Evolutionary conservation across 805 yeast genomes (phyloP).

Genomic region (Hanseniaspora osmophila): DNA sequence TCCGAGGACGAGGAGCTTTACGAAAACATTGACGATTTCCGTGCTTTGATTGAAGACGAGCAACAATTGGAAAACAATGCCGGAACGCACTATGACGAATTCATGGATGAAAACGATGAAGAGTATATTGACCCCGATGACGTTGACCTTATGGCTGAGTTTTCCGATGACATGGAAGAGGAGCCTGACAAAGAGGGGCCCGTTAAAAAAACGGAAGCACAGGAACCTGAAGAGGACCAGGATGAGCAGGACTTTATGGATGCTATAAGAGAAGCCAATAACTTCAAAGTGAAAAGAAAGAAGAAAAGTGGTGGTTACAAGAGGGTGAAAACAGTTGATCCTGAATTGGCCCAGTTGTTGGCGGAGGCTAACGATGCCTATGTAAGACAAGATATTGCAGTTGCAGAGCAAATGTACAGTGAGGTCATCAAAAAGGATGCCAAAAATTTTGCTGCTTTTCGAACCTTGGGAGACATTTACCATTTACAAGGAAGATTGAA

Average conservation of each 20-base stretch:
- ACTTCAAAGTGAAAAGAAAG: slow-evolving; percentile 36
- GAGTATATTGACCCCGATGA: slow-evolving; percentile 15
- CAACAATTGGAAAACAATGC: slow-evolving; percentile 7
- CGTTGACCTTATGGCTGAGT: slow-evolving; percentile 25
- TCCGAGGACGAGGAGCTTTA: slow-evolving; percentile 18
- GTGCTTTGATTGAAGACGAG: slow-evolving; percentile 10
- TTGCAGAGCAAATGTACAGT: slow-evolving; percentile 44
- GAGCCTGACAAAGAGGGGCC: slow-evolving; percentile 15
- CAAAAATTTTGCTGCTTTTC: slow-evolving; percentile 69
- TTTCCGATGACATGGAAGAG: slow-evolving; percentile 20
- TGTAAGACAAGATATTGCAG: slow-evolving; percentile 45
- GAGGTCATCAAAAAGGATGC: slow-evolving; percentile 70
- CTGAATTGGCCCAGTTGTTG: slow-evolving; percentile 52
- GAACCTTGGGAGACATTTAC: slow-evolving; percentile 76
- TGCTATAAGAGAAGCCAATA: slow-evolving; percentile 54
- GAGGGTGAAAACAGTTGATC: slow-evolving; percentile 38
- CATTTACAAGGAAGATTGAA: slow-evolving; percentile 48
- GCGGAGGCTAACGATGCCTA: slow-evolving; percentile 73
- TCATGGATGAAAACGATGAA: slow-evolving; percentile 7
- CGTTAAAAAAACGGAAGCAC: slow-evolving; percentile 11
- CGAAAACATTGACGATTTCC: slow-evolving; percentile 23
- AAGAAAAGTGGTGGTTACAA: slow-evolving; percentile 15
- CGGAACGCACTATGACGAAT: slow-evolving; percentile 1
- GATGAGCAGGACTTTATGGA: slow-evolving; percentile 38
- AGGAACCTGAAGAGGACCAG: slow-evolving; percentile 24